These are phyloP conservation scores for Leptomonas pyrrhocoris DNA, from an alignment of 208 protist genomes.

Conservation along the genomic window DNA sequence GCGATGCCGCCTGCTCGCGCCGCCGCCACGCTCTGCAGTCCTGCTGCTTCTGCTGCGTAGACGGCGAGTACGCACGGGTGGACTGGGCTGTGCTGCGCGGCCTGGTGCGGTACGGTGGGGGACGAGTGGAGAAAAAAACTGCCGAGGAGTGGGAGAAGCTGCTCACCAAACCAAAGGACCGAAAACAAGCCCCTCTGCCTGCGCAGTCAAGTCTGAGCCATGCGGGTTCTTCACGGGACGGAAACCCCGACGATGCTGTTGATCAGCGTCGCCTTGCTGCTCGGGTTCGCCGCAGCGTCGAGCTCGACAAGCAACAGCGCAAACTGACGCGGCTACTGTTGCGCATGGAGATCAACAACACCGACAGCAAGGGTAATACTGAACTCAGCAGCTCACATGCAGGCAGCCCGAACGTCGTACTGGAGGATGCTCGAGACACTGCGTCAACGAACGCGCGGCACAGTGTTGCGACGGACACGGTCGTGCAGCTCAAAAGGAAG, in stretches of 20 bases:
- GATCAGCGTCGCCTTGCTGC: neutral
- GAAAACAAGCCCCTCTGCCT: neutral
- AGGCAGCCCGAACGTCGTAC: neutral
- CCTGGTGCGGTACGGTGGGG: slow-evolving; percentile 70
- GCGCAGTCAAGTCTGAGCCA: neutral
- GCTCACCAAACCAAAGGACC: slow-evolving; percentile 25
- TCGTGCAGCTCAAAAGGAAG: slow-evolving; percentile 12
- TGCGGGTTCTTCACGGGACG: neutral
- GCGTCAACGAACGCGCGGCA: neutral
- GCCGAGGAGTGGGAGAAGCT: slow-evolving; percentile 44
- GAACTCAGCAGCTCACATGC: too few relatives aligned
- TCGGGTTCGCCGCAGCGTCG: slow-evolving; percentile 22
- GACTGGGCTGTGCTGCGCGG: slow-evolving; percentile 70
- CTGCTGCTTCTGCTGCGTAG: slow-evolving; percentile 66
- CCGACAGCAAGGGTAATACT: neutral
- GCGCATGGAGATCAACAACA: neutral
- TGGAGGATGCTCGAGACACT: too few relatives aligned
- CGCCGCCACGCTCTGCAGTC: slow-evolving; percentile 7
- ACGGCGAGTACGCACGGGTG: slow-evolving; percentile 64
- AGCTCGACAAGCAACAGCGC: slow-evolving; percentile 26
- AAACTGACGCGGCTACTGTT: slow-evolving; percentile 10
- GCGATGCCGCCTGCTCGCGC: neutral
- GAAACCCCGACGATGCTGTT: neutral
- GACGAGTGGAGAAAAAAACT: slow-evolving; percentile 54
- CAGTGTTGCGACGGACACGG: neutral